These are phyloP conservation scores for Inga laurina DNA, from an alignment of 306 rosid genomes.

Conservation along the genomic window DNA sequence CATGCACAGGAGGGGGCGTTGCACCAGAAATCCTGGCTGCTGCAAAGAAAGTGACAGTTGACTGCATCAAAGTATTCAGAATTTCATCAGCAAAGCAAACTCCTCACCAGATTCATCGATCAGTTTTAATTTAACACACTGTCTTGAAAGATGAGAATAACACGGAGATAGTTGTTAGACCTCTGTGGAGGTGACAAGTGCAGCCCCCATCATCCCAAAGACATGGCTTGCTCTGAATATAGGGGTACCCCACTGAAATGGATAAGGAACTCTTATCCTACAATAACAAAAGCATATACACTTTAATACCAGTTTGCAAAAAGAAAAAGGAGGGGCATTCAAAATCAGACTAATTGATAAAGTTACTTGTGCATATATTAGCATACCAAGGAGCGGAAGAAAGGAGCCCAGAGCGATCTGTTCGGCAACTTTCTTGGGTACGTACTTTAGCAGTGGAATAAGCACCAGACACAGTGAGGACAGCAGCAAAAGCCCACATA, in stretches of 20 bases:
- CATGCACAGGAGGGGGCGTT: slow-evolving; percentile 86
- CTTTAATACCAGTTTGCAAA: not conserved
- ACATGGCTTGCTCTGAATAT: slow-evolving; percentile 93
- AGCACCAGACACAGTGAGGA: slow-evolving; percentile 87
- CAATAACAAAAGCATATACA: slow-evolving; percentile 19
- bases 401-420: slow-evolving; percentile 70
- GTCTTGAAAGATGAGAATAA: not conserved
- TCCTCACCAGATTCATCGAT: slow-evolving; percentile 17
- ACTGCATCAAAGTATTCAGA: slow-evolving; percentile 51
- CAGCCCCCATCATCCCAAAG: slow-evolving; percentile 97
- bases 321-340: not conserved
- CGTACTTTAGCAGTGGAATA: slow-evolving; percentile 53
- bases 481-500: slow-evolving; percentile 85
- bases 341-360: not conserved
- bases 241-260: slow-evolving; percentile 97
- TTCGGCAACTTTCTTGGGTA: slow-evolving; percentile 75
- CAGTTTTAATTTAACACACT: slow-evolving; percentile 19
- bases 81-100: slow-evolving; percentile 15
- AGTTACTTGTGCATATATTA: not conserved
- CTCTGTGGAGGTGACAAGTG: slow-evolving; percentile 89
- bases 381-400: slow-evolving; percentile 83
- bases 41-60: slow-evolving; percentile 82
- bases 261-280: slow-evolving; percentile 86
- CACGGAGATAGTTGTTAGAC: slow-evolving; percentile 42
- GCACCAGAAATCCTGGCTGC: slow-evolving; percentile 99